Base-by-base conservation (phyloP, 805 yeast species). In the Pichia kluyveri region DNA sequence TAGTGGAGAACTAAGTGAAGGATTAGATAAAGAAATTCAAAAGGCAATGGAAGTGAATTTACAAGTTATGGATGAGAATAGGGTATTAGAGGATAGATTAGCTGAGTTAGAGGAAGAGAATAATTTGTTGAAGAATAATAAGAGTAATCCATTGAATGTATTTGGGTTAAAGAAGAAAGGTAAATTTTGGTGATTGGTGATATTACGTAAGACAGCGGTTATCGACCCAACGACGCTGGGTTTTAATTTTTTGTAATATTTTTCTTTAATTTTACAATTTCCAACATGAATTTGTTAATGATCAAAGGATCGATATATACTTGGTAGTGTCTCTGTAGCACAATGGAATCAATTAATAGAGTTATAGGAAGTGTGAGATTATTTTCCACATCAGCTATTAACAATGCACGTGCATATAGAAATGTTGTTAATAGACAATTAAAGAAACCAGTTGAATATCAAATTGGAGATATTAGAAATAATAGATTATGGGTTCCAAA, bases 61-160 rank as follows among this genome's bases (percentile, higher is more conserved):
- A 43, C 81, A 80, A 60, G 84, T 83, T n/a, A 78, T 79, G 82
- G 80, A 73, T 47, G 71, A 76, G 50, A 83, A 82, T 54, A 67
- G 77, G 50, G 63, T 69, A 34, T 62, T 82, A 15, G 86, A 81
- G 52, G 82, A 78, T 36, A 75, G 71, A 48, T 60, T 80, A 1
- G 65, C 66, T 14, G 57, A 62, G 15, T 61, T 79, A 19, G 75
- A 79, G 51, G 44, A 43, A 15, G 62, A 64, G 38, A 60, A 57
- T 34, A 15, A 8, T 34, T 3, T 7, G 7, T 34, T 34, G 12
- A 34, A 34, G 37, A 34, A 18, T 15, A 34, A 15, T 15, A 34
- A 15, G 17, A 3, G 17, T 30, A 30, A 6, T 30, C 32, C 11
- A 11, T 30, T 30, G 37, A 34, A 34, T 8, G 17, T 14, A 34